Evolutionary conservation across 805 yeast species (phyloP).

Genomic region (Nakazawaea anatomiae): DNA sequence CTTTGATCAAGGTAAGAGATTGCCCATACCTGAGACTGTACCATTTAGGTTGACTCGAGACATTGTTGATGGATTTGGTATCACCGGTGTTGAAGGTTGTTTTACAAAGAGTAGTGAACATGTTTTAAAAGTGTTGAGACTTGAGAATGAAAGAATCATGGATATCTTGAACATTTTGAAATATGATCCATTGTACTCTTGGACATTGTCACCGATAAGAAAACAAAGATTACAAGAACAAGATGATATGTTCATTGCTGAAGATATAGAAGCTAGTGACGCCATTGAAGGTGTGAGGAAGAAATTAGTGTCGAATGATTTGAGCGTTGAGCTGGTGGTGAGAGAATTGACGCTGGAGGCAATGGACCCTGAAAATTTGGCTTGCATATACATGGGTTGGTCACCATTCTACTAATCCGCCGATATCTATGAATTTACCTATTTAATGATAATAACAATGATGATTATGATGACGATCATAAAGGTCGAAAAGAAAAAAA

Average conservation of each 20-base stretch:
- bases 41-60: constrained; percentile 92
- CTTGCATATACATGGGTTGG: constrained; percentile 81
- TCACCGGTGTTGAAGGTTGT: constrained; percentile 75
- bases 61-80: constrained; percentile 88
- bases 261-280: constrained; percentile 50
- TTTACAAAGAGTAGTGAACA: constrained; percentile 71
- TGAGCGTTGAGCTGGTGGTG: constrained; percentile 81
- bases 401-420: constrained; percentile 53
- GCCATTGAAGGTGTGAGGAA: constrained; percentile 70
- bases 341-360: constrained; percentile 80
- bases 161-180: constrained; percentile 79
- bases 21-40: constrained; percentile 87
- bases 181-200: constrained; percentile 90
- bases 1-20: constrained; percentile 83
- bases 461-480: no score
- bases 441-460: no score
- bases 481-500: background rate
- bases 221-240: constrained; percentile 41
- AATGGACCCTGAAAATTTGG: constrained; percentile 56
- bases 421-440: no score
- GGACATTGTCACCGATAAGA: constrained; percentile 80
- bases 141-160: constrained; percentile 61
- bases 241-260: constrained; percentile 9
- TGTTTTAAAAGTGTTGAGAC: constrained; percentile 60
- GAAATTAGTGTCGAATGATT: constrained; percentile 58